A percentile compares a stretch with the other conserved stretches of the same genome.
These are phyloP conservation scores for Suillus tomentosus DNA, from an alignment of 768 basidiomycete species.

Conservation along the genomic window DNA sequence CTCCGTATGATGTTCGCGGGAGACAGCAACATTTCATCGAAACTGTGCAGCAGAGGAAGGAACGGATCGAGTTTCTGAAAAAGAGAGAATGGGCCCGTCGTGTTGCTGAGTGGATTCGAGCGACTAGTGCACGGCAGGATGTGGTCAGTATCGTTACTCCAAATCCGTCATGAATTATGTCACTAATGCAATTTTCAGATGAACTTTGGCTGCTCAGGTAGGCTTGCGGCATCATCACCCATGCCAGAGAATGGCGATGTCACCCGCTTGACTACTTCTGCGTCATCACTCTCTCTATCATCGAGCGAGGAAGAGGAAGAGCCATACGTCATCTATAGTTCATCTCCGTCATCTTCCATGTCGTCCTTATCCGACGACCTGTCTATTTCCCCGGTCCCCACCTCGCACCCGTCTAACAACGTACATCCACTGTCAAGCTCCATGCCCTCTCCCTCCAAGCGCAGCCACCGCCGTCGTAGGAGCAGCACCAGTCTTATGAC, in stretches of 20 bases:
- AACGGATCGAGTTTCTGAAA: constrained; percentile 54
- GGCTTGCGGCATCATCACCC: constrained; percentile 2
- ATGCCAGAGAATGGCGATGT: not conserved
- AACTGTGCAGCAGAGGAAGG: constrained; percentile 46
- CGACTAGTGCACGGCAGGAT: constrained; percentile 32
- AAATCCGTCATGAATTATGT: not conserved
- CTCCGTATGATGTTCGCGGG: constrained; percentile 43
- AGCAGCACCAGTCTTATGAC: constrained; percentile 35
- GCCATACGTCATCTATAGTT: constrained; percentile 36
- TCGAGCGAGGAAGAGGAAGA: constrained; percentile 33
- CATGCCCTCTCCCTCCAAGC: not conserved
- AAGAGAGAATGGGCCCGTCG: constrained; percentile 46
- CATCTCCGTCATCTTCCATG: constrained; percentile 33
- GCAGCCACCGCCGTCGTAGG: constrained; percentile 30
- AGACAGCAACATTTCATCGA: constrained; percentile 48
- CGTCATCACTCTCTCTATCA: constrained; percentile 26
- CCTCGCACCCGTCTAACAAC: constrained; percentile 24
- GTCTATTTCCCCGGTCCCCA: constrained; percentile 18
- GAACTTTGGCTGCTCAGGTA: constrained; percentile 20
- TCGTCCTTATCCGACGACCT: constrained; percentile 35
- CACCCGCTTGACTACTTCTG: constrained; percentile 3
- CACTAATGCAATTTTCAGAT: constrained; percentile 17
- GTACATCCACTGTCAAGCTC: constrained; percentile 17
- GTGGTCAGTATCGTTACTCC: constrained; percentile 15
- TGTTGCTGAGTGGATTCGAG: constrained; percentile 40